phyloP scores from a whole-genome alignment of 345 rosid genomes.

The Eucalyptus shirleyi region DNA sequence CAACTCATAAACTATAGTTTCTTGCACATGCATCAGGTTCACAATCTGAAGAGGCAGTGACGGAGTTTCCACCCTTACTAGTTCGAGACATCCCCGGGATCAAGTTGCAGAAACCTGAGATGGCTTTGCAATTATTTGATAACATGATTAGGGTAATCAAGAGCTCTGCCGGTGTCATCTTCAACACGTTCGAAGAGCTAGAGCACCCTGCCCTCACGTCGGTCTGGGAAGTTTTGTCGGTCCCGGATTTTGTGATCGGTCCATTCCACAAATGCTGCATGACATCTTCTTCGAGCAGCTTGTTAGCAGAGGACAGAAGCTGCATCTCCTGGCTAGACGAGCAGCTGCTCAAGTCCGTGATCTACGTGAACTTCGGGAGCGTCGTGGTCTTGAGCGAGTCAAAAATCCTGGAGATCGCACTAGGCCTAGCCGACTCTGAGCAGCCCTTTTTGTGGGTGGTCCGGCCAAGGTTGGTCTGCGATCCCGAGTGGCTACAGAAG shows the following conservation, averaged over 20 bases:
- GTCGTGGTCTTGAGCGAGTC: not conserved
- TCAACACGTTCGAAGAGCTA: constrained; percentile 13
- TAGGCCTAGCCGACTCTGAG: constrained; percentile 8
- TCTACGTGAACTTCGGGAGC: constrained; percentile 31
- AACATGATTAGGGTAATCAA: constrained; percentile 9
- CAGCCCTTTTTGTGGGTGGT: constrained; percentile 16
- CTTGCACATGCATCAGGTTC: constrained; percentile 5
- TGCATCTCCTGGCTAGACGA: constrained; percentile 25
- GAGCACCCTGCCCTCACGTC: not conserved
- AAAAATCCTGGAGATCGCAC: constrained; percentile 8
- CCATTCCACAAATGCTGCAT: constrained; percentile 18
- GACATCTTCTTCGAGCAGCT: constrained; percentile 7
- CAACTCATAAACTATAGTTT: not conserved
- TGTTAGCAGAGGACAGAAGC: constrained; percentile 1
- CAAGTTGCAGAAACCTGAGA: not conserved
- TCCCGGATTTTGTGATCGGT: constrained; percentile 15
- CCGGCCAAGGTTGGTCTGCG: constrained; percentile 1
- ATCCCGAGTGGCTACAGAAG: not conserved
- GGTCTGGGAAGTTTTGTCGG: not conserved
- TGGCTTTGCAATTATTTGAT: not conserved
- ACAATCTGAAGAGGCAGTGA: constrained; percentile 13
- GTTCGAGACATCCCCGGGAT: not conserved
- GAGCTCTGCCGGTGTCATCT: constrained; percentile 11
- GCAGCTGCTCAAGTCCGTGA: constrained; percentile 4
- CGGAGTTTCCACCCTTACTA: constrained; percentile 19